phyloP scores from a whole-genome alignment of 495 filamentous ascomycete species.

The Penicillium daleae region DNA sequence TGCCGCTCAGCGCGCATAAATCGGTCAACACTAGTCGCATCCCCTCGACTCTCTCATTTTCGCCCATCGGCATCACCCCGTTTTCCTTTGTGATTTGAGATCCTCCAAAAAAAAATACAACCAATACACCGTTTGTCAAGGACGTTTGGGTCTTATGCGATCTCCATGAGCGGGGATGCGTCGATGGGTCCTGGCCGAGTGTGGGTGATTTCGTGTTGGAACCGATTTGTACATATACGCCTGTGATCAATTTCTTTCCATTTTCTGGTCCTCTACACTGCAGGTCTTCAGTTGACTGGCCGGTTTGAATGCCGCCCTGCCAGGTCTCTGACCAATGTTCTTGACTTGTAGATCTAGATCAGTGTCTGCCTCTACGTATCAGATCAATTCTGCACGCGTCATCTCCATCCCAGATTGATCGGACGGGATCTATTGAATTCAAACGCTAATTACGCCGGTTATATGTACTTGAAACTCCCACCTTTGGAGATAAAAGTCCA shows the following conservation, averaged over 20 bases:
- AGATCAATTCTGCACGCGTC: neutral
- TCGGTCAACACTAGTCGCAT: slow-evolving; percentile 22
- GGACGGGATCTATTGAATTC: slow-evolving; percentile 25
- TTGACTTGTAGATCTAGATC: neutral
- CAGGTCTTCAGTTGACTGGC: neutral
- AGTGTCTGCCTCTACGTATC: neutral
- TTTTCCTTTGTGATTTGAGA: slow-evolving; percentile 24
- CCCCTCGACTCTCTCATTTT: slow-evolving; percentile 17
- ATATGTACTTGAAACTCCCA: slow-evolving; percentile 32
- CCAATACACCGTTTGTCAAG: slow-evolving; percentile 11
- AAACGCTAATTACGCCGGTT: slow-evolving; percentile 36
- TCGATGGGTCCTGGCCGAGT: slow-evolving; percentile 24
- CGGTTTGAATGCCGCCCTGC: neutral
- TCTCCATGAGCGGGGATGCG: slow-evolving; percentile 18
- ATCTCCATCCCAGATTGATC: neutral
- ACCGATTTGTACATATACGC: slow-evolving; percentile 41
- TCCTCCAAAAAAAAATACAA: slow-evolving; percentile 4
- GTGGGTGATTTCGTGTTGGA: slow-evolving; percentile 16
- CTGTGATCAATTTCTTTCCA: slow-evolving; percentile 25
- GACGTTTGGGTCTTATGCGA: neutral
- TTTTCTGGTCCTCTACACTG: neutral
- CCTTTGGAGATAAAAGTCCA: neutral
- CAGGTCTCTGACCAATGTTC: neutral
- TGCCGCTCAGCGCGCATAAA: slow-evolving; percentile 47
- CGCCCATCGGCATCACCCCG: slow-evolving; percentile 29